phyloP scores from a whole-genome alignment of 1,284 basidiomycete genomes.

The Moniliophthora roreri region DNA sequence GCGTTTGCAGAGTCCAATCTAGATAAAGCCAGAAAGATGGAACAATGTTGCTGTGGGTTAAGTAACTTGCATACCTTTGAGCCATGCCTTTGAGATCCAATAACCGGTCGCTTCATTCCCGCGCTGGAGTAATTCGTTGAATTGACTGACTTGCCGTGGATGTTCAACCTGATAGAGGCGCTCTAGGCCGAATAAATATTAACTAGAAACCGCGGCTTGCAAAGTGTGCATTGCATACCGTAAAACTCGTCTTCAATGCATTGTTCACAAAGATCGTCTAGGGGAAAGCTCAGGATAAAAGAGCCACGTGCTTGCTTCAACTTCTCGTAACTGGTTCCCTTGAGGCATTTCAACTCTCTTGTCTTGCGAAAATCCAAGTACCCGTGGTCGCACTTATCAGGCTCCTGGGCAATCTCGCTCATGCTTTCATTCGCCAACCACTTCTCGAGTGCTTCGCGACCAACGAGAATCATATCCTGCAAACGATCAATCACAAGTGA shows the following conservation, averaged over 20 bases:
- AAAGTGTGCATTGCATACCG: slow-evolving; percentile 45
- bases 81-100: slow-evolving; percentile 79
- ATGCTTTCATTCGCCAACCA: slow-evolving; percentile 57
- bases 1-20: slow-evolving; percentile 74
- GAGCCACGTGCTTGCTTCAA: slow-evolving; percentile 43
- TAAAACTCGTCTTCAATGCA: slow-evolving; percentile 61
- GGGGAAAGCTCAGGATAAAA: slow-evolving; percentile 45
- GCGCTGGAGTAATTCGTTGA: slow-evolving; percentile 50
- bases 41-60: neutral
- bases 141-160: slow-evolving; percentile 52
- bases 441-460: slow-evolving; percentile 53
- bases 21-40: too few species aligned
- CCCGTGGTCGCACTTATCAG: slow-evolving; percentile 53
- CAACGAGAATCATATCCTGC: slow-evolving; percentile 61
- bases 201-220: neutral
- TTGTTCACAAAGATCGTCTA: slow-evolving; percentile 55
- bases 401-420: slow-evolving; percentile 2
- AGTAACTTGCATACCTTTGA: slow-evolving; percentile 52
- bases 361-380: slow-evolving; percentile 56
- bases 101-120: slow-evolving; percentile 46
- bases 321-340: slow-evolving; percentile 40
- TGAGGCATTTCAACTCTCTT: slow-evolving; percentile 65
- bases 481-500: too few species aligned
- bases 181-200: slow-evolving; percentile 40
- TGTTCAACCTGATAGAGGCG: slow-evolving; percentile 67